Percentiles rank a stretch among this genome's conserved stretches.
Evolutionary conservation across 352 stramenopile species (phyloP).

Genomic region (Aphanomyces astaci): DNA sequence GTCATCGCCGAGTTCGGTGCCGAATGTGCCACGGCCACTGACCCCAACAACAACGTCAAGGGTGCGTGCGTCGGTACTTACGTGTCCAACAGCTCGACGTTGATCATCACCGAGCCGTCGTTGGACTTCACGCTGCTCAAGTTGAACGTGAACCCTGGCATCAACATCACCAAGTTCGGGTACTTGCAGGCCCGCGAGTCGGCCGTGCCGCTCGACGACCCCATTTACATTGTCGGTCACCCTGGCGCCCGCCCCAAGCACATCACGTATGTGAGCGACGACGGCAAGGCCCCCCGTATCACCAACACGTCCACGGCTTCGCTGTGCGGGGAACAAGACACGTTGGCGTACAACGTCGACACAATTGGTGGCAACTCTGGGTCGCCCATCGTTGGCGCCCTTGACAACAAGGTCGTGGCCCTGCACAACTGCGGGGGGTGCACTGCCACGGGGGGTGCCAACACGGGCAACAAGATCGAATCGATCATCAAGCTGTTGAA

Average conservation of each 20-base stretch:
- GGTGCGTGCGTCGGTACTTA: slow-evolving; percentile 31
- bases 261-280: slow-evolving; percentile 39
- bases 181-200: slow-evolving; percentile 35
- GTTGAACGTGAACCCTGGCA: slow-evolving; percentile 39
- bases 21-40: slow-evolving; percentile 37
- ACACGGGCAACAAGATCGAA: background rate
- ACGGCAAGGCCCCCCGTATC: slow-evolving; percentile 37
- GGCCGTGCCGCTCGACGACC: slow-evolving; percentile 39
- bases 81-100: slow-evolving; percentile 33
- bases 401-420: slow-evolving; percentile 1
- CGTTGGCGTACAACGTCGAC: background rate
- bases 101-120: slow-evolving; percentile 35
- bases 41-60: slow-evolving; percentile 29
- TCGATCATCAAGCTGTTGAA: background rate
- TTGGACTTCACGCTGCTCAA: slow-evolving; percentile 55
- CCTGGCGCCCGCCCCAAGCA: slow-evolving; percentile 47
- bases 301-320: slow-evolving; percentile 24
- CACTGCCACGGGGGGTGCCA: background rate
- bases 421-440: slow-evolving; percentile 11
- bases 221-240: slow-evolving; percentile 58
- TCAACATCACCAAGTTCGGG: slow-evolving; percentile 33
- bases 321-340: background rate
- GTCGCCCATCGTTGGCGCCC: background rate
- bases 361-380: background rate
- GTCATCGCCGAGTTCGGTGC: slow-evolving; percentile 47